Percentiles rank a stretch among this genome's conserved stretches.
Evolutionary conservation across 169 alveolate species (phyloP).

Genomic region (Theileria annulata): DNA sequence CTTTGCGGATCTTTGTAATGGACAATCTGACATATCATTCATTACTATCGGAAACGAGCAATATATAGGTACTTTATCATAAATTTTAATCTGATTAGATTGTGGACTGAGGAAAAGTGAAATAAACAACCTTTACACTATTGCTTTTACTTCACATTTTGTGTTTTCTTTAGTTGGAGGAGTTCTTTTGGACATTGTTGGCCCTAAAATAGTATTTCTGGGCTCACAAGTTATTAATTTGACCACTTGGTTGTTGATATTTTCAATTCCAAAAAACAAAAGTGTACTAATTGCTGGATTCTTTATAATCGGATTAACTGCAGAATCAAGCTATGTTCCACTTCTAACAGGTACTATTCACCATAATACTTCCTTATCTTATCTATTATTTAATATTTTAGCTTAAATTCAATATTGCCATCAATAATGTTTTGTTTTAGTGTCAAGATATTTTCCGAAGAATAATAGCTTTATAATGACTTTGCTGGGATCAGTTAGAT

Average conservation of each 20-base stretch:
- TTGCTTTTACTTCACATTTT: slow-evolving; percentile 50
- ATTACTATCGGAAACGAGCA: background rate
- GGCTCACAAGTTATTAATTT: slow-evolving; percentile 35
- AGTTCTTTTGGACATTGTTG: slow-evolving; percentile 31
- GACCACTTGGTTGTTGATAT: slow-evolving; percentile 22
- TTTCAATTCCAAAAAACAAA: slow-evolving; percentile 22
- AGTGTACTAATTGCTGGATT: slow-evolving; percentile 16
- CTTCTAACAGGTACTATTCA: slow-evolving; percentile 15
- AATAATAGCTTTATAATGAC: slow-evolving; percentile 27
- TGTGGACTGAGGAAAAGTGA: slow-evolving; percentile 39
- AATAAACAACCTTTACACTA: slow-evolving; percentile 49
- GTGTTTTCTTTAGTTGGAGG: slow-evolving; percentile 40
- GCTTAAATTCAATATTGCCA: too few species aligned
- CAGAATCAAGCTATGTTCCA: slow-evolving; percentile 49
- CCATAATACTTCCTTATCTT: too few species aligned
- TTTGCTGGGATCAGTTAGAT: slow-evolving; percentile 43
- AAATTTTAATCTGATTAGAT: background rate
- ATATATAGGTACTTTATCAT: slow-evolving; percentile 18
- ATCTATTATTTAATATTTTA: too few species aligned
- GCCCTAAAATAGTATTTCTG: slow-evolving; percentile 28
- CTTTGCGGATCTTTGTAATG: slow-evolving; percentile 41
- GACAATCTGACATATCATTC: background rate
- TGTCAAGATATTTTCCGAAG: slow-evolving; percentile 46
- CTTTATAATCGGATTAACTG: slow-evolving; percentile 44
- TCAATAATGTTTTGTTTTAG: background rate